Percentiles rank a stretch among this genome's conserved stretches.
Conservation (phyloP, 179 eudicot species). For the Camellia oleifera region DNA sequence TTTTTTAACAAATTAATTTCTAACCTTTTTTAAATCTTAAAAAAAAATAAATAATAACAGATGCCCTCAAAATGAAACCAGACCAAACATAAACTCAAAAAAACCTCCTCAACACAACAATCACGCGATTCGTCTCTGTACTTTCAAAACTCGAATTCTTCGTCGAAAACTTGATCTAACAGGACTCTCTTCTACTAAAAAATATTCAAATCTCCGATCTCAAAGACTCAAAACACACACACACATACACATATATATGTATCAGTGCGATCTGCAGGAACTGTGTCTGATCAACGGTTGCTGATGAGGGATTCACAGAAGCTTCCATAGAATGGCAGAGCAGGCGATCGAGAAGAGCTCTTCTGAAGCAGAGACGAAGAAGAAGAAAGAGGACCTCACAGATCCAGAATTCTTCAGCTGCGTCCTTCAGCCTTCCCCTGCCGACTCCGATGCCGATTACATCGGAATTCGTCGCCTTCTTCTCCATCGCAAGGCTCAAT, state of each 20-base stretch:
- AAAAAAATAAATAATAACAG: no score
- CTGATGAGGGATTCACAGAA: slow-evolving; percentile 9
- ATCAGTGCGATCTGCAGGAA: neutral
- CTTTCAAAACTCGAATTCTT: neutral
- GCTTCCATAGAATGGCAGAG: slow-evolving; percentile 32
- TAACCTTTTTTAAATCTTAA: no score
- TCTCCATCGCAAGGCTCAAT: slow-evolving; percentile 64
- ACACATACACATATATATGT: neutral
- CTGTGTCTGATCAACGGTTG: neutral
- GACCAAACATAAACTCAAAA: no score
- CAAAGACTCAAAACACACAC: neutral
- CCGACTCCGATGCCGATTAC: slow-evolving; percentile 70
- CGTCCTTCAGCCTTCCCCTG: slow-evolving; percentile 63
- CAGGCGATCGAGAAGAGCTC: slow-evolving; percentile 21
- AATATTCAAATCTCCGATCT: slow-evolving; percentile 4
- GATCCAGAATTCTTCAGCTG: slow-evolving; percentile 79
- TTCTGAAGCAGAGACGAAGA: slow-evolving; percentile 16
- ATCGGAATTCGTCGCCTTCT: slow-evolving; percentile 79
- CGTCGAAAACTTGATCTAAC: neutral
- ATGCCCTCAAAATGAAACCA: no score
- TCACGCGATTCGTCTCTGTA: neutral
- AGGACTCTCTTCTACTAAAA: neutral
- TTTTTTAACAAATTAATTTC: no score
- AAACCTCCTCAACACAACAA: no score
- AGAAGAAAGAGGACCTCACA: slow-evolving; percentile 14